Percentiles rank a stretch among this genome's conserved stretches.
Conservation (phyloP, 176 grass and related monocot genomes). For the Saccharum spontaneum region DNA sequence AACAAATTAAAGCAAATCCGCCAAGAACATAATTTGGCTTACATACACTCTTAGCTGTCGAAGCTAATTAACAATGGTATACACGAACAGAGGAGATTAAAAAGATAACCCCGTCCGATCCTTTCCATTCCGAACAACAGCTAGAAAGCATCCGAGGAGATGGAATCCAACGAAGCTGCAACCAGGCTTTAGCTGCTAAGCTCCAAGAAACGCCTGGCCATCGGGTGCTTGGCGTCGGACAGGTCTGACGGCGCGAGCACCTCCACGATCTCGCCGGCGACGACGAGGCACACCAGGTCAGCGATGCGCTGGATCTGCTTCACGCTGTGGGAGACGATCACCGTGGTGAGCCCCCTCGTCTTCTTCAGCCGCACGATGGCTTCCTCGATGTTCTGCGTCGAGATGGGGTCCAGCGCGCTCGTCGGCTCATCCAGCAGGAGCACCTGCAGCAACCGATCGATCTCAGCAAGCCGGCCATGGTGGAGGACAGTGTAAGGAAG, state of each 20-base stretch:
- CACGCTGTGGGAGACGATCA: constrained; percentile 92
- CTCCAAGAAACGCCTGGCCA: constrained; percentile 84
- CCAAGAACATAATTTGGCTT: not conserved
- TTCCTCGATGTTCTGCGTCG: constrained; percentile 95
- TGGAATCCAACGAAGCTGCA: too few relatives aligned
- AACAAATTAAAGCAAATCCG: not conserved
- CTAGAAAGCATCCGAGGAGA: not conserved
- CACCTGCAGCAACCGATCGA: constrained; percentile 42
- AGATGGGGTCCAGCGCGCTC: constrained; percentile 92
- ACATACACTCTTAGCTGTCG: not conserved
- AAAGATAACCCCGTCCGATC: not conserved
- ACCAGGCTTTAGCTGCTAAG: constrained; percentile 50
- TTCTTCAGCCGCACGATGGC: constrained; percentile 81
- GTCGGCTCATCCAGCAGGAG: constrained; percentile 87
- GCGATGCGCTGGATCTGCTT: constrained; percentile 98
- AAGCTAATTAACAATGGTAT: not conserved
- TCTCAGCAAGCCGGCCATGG: not conserved
- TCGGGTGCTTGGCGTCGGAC: constrained; percentile 73
- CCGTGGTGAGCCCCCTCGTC: constrained; percentile 63
- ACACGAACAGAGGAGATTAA: not conserved
- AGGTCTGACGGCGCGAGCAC: constrained; percentile 66
- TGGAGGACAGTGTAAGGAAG: not conserved
- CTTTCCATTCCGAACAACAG: not conserved
- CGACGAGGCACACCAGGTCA: constrained; percentile 80
- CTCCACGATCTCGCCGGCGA: constrained; percentile 84